Conservation (phyloP, 805 yeast genomes). For the Torulaspora maleeae region DNA sequence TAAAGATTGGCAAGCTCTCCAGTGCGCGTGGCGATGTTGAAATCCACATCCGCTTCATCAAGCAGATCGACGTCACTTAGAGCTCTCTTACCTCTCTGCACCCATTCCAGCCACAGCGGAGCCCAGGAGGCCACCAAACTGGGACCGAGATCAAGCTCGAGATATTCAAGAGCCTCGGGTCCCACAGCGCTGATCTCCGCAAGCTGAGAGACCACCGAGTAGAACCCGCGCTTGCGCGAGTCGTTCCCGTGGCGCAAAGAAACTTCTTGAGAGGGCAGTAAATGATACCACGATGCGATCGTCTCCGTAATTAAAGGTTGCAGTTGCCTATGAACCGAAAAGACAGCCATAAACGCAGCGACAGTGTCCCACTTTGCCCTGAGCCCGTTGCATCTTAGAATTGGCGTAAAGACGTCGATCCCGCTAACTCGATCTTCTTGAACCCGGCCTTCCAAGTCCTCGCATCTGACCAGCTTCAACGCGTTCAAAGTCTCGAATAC, state of each 20-base stretch:
- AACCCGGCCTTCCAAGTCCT: slow-evolving; percentile 3
- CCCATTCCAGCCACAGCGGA: slow-evolving; percentile 20
- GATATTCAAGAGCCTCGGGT: slow-evolving; percentile 9
- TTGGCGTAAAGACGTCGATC: slow-evolving; percentile 15
- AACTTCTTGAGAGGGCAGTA: slow-evolving; percentile 2
- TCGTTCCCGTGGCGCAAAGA: neutral
- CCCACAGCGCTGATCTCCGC: slow-evolving; percentile 10
- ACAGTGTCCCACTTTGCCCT: slow-evolving; percentile 13
- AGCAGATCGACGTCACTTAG: neutral
- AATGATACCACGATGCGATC: slow-evolving; percentile 11
- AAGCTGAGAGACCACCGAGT: slow-evolving; percentile 18
- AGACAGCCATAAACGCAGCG: slow-evolving; percentile 23
- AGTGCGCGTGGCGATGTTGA: slow-evolving; percentile 18
- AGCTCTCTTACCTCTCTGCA: neutral
- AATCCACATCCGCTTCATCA: slow-evolving; percentile 21
- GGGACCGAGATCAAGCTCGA: slow-evolving; percentile 12
- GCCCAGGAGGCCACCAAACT: slow-evolving; percentile 21
- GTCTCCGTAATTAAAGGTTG: slow-evolving; percentile 16
- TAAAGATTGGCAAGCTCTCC: neutral
- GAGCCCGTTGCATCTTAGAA: slow-evolving; percentile 7
- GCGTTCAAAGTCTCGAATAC: slow-evolving; percentile 10
- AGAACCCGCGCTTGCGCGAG: slow-evolving; percentile 19
- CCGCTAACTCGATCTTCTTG: slow-evolving; percentile 2
- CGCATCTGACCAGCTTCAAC: slow-evolving; percentile 4
- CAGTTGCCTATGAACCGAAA: slow-evolving; percentile 17